Base-by-base conservation (phyloP, 352 stramenopile genomes). In the Phytopythium aichiense region DNA sequence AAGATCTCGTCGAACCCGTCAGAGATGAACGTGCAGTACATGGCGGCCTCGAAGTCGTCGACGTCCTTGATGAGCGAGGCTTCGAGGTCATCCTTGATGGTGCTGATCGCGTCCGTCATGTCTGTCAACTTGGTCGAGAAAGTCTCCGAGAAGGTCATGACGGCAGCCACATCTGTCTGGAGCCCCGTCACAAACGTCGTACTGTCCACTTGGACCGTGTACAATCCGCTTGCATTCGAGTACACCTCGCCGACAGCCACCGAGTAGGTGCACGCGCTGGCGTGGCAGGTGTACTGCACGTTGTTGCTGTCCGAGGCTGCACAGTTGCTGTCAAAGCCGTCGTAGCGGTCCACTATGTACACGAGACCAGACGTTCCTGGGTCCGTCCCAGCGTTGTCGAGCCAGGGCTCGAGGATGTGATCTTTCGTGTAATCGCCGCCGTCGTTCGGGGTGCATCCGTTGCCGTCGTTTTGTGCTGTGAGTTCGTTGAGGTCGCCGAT, bases 1-100 rank as follows among this genome's bases (percentile, higher is more conserved):
- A 81, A 88, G 54, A 91, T 79, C 2, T 61, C 40, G 62, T 70
- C 71, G 61, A 69, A 91, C n/a, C 75, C 70, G 52, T 74, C 61
- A 1, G 62, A 65, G 25, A 88, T 64, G 64, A 91, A 87, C 12
- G 68, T 77, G 69, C 81, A 91, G 61, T 83, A 75, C 81, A 91
- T 91, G 35, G 63, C 63, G 4, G 67, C 43, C 56, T 91, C 73
- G 51, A 91, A 88, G 2, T 83, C 66, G 15, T 64, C 58, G 7
- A 89, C 81, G 38, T 83, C 78, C 58, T 73, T 65, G 66, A 91
- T 77, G 28, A 91, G 63, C 23, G 53, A 76, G 38, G 20, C 57
- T 23, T 83, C 57, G 12, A 91, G 69, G 23, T 81, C 52, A 12
- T 8, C 50, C 53, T 79, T 72, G 61, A 91, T 88, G 20, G 13